Base-by-base conservation (phyloP, 2,329 filamentous ascomycete genomes). In the Rugonectria rugulosa region DNA sequence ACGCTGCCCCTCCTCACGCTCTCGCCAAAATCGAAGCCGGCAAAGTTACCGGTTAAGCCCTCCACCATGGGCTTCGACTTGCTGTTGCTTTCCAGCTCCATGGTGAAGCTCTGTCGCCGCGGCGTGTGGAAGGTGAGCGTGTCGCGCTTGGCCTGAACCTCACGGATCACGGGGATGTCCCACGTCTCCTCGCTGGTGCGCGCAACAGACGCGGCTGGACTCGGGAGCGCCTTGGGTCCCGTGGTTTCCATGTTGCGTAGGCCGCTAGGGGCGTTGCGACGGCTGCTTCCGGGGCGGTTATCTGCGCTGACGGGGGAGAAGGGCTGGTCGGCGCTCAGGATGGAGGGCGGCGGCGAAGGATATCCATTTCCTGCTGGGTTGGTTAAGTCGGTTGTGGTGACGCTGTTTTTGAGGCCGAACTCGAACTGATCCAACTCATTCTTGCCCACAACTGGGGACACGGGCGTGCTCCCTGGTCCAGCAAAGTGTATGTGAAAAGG, bases 121-220 rank as follows among this genome's bases (percentile, higher is more conserved):
- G 79, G 73, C 0, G 75, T 73, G 57, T 75, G 74, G 17, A 81
- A 76, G 0, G 78, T 78, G 12, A 81, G 62, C 1, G 80, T 82
- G 37, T 85, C 80, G 26, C 81, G 78, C 65, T 78, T 80, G 4
- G 81, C 79, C n/a, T 66, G 61, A 1, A 82, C 77, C 37, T 77
- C 78, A 27, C 75, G 77, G 32, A 84, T 78, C 5, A 81, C 69
- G 1, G 80, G 80, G 61, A 26, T 67, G 53, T 68, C 72, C 53
- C 65, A 64, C 1, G 62, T 61, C n/a, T 78, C 76, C 37, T 80
- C 77, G 53, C 75, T 75, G 2, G 71, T 71, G 11, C 71, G 72
- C n/a, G 68, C 69, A 5, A 69, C 70, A 2, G 78, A 80, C 2
- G 71, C 65, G 5, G 75, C 72, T 2, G 79, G 79, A 3, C 78